Evolutionary conservation across 164 flowering plant genomes (phyloP), one percentile per base, ranked within the genome.

Genomic region (Tetracentron sinense): DNA sequence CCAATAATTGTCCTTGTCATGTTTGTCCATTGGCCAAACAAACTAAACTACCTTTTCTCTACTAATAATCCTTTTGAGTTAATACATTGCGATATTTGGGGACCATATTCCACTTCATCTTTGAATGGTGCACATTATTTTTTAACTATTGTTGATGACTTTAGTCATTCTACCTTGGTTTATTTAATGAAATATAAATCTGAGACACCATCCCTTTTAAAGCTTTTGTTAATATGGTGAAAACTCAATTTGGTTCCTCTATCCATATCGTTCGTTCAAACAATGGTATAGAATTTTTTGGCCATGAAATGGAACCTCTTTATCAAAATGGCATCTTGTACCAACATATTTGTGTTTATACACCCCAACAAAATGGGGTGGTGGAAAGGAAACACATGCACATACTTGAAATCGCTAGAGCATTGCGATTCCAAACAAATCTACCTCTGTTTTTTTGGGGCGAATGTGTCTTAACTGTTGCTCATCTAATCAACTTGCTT

Each of bases 361-460:
- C 65, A 10, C 65, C 56, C 1, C 65, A 60, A 29, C 48, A 50
- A 50, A 49, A 29, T n/a, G n/a, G 65, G 10, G 42, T 49, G 2
- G 63, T 60, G 4, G 63, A 60, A 19, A 22, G 63, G 11, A 60
- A 60, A 46, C 63, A 60, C 28, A 22, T 27, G 7, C 54, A 60
- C 30, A 33, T 60, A 4, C 10, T 60, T 0, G 3, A 60, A 16
- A 20, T 60, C 1, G 54, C 35, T 3, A 23, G 54, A 46, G 31
- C 54, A 1, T 53, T 60, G 10, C 25, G 26, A 20, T 46, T 60
- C 46, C 63, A 60, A 60, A 27, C 63, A 7, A 23, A 60, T 14
- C 46, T 60, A 47, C 54, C 63, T 25, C 14, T 38, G n/a, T n/a
- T 4, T 3, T 38, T 38, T 38, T 38, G 11, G 44, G 44, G 44